Evolutionary conservation across 2,329 filamentous ascomycete genomes (phyloP), one percentile per base, ranked within the genome.

Genomic region (Penicillium sp.): DNA sequence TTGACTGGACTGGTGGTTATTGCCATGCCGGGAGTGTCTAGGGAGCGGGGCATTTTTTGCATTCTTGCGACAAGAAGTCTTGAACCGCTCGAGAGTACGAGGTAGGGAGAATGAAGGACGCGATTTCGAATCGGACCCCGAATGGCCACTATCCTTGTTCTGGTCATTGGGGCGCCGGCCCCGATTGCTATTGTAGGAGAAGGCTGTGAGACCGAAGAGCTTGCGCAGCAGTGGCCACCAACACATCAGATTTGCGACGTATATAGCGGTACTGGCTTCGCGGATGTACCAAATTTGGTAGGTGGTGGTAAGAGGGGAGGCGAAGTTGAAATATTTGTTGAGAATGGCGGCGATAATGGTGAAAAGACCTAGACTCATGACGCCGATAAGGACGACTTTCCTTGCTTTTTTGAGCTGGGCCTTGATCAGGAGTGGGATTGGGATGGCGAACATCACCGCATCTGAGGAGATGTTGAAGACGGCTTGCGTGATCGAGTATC

Each of bases 241-340:
- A 32, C 65, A 65, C 49, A 63, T 62, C 3, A 78, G 58, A 39
- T 78, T 78, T 20, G 76, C 74, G 1, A 78, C 74, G 15, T 76
- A 70, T 9, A 73, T 64, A 18, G 68, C 66, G 1, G 68, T 68
- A 13, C 66, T 69, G 7, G 70, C 65, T 62, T 73, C 70, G 6
- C 68, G 67, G 27, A 72, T 67, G 50, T 74, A 74, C 72, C 72
- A 75, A 20, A 67, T 65, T 43, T 67, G 70, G 58, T 71, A 75
- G 27, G 60, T 69, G 23, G 62, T 67, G 23, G 64, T 72, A 37
- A 61, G 61, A 0, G 64, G 71, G 6, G 60, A 67, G 38, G 59
- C 62, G 44, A 74, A 70, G 27, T 68, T 72, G 61, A 71, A 74
- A 50, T 73, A 74, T 53, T 75, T 75, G 54, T 75, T 77, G n/a